These are phyloP conservation scores for Parastagonospora avenae DNA, from an alignment of 2,329 filamentous ascomycete species.

Conservation along the genomic window DNA sequence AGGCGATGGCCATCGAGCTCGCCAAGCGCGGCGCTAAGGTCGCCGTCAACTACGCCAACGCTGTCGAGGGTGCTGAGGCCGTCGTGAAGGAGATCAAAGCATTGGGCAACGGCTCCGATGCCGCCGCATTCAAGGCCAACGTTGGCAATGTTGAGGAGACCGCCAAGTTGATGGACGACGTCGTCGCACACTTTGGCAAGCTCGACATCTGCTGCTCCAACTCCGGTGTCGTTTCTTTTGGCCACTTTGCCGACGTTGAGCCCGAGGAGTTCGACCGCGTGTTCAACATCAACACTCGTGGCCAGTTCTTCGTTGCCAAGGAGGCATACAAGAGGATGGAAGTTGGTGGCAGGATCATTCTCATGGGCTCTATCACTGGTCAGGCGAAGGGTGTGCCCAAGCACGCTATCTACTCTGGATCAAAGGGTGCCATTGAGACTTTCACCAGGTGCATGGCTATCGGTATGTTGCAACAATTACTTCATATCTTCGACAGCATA, in stretches of 20 bases:
- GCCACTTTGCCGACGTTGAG: conserved; percentile 59
- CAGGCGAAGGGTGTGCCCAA: conserved; percentile 62
- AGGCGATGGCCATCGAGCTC: conserved; percentile 69
- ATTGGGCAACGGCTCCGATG: conserved; percentile 63
- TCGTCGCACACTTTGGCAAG: conserved; percentile 67
- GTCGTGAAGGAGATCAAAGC: conserved; percentile 70
- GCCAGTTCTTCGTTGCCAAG: conserved; percentile 67
- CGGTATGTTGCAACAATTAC: conserved; percentile 29
- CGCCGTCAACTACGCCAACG: conserved; percentile 71
- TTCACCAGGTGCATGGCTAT: conserved; percentile 61
- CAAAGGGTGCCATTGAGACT: conserved; percentile 61
- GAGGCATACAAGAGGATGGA: conserved; percentile 61
- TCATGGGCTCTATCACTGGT: conserved; percentile 62
- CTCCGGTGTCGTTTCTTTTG: conserved; percentile 63
- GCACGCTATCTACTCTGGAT: conserved; percentile 60
- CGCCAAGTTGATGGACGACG: conserved; percentile 66
- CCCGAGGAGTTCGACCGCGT: conserved; percentile 64
- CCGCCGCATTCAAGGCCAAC: conserved; percentile 70
- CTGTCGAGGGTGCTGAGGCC: conserved; percentile 66
- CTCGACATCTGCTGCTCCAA: conserved; percentile 74
- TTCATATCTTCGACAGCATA: neutral
- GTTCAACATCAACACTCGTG: conserved; percentile 66
- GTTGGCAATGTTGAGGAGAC: conserved; percentile 69
- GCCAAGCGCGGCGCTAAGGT: conserved; percentile 69
- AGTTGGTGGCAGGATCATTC: conserved; percentile 58